Evolutionary conservation across 257 asterid species (phyloP), one percentile per base, ranked within the genome.

Genomic region (Coffea eugenioides): DNA sequence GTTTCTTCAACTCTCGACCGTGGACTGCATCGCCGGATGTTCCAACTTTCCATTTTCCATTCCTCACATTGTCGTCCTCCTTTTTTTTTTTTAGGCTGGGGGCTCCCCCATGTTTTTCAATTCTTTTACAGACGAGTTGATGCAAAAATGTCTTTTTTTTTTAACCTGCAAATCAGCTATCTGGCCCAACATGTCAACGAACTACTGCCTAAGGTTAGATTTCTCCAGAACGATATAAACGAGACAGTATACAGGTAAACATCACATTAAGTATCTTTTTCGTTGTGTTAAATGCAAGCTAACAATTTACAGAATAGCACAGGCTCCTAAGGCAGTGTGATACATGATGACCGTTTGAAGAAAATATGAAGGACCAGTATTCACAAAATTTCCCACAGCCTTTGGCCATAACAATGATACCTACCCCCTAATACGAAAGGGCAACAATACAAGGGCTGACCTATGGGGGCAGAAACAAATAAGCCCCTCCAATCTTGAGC

Each of bases 371-470:
- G 66, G 79, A 77, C 77, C 74, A 48, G 31, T 78, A 79, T 78
- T 85, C 85, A 87, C 88, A 87, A 87, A 90, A 84, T 86, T 80
- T 81, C 89, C 89, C 83, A 86, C 88, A 90, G 97, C 96, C 97
- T 91, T 90, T 69, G 93, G 96, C 97, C 90, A 87, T 85, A 86
- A 87, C 87, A 85, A 90, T 87, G 81, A 78, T 62, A 86, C 82
- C 91, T 79, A 85, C 76, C 88, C 89, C 89, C 87, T 79, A 64
- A 82, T 69, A 73, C 77, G 48, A 56, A 49, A 54, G 74, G 54
- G 56, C 73, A 78, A 80, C 71, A 31, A 82, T 82, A 80, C 86
- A 86, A 34, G 72, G 83, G 82, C 74, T 81, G 78, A 83, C 54
- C 79, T 64, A 78, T 36, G 69, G 87, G 85, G 84, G 70, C 80